A percentile compares a stretch with the other conserved stretches of the same genome.
These are phyloP conservation scores for Ganoderma lingzhi DNA, from an alignment of 1,284 basidiomycete species.

Conservation along the genomic window DNA sequence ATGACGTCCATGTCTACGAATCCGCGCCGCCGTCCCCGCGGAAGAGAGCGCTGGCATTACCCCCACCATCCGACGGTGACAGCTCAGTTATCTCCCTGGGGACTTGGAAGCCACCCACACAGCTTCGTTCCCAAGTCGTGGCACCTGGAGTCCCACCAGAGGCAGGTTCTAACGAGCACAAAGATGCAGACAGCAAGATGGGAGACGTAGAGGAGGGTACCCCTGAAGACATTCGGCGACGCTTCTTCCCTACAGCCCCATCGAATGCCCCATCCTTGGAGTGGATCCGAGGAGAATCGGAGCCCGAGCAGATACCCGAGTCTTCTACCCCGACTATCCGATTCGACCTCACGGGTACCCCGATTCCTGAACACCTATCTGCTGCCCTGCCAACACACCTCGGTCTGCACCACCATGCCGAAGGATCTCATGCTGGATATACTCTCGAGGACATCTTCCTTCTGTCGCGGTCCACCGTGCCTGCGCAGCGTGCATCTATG, in stretches of 20 bases:
- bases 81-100: constrained; percentile 61
- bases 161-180: not conserved
- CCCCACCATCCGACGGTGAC: constrained; percentile 57
- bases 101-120: constrained; percentile 40
- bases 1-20: constrained; percentile 78
- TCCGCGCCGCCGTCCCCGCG: constrained; percentile 80
- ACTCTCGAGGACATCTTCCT: constrained; percentile 89
- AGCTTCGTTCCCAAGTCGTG: not conserved
- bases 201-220: constrained; percentile 71
- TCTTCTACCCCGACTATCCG: constrained; percentile 50
- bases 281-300: constrained; percentile 68
- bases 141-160: not conserved
- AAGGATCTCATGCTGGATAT: constrained; percentile 84
- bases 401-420: constrained; percentile 92
- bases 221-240: constrained; percentile 82
- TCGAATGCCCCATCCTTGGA: constrained; percentile 75
- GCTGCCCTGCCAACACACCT: constrained; percentile 77
- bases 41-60: constrained; percentile 52
- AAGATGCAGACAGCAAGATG: constrained; percentile 14
- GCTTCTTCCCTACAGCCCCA: constrained; percentile 83
- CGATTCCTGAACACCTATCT: constrained; percentile 62
- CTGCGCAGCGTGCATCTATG: constrained; percentile 87
- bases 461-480: constrained; percentile 83
- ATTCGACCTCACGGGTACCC: constrained; percentile 79
- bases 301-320: constrained; percentile 33